Percentiles rank a stretch among this genome's conserved stretches.
These are phyloP conservation scores for Pythium oligandrum DNA, from an alignment of 352 stramenopile genomes.

Conservation along the genomic window DNA sequence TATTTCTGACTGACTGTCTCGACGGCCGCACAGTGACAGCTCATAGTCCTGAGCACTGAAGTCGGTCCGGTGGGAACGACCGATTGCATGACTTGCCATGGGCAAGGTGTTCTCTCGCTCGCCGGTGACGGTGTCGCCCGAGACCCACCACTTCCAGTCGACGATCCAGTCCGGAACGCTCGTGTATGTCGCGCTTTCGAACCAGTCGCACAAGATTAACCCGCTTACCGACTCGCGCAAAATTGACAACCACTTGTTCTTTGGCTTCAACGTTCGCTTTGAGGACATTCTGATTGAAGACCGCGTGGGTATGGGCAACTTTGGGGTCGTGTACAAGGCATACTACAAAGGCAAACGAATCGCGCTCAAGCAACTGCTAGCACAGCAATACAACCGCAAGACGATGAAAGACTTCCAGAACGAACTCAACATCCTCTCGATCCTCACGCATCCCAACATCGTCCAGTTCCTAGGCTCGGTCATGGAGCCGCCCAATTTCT, in stretches of 20 bases:
- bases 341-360: constrained; percentile 72
- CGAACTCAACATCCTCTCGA: constrained; percentile 78
- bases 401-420: constrained; percentile 71
- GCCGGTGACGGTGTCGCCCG: constrained; percentile 50
- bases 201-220: constrained; percentile 50
- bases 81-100: constrained; percentile 17
- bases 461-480: constrained; percentile 78
- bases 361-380: constrained; percentile 59
- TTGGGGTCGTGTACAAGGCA: constrained; percentile 77
- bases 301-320: constrained; percentile 67
- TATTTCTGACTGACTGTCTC: no score
- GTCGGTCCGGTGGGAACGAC: no score
- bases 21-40: no score
- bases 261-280: constrained; percentile 58
- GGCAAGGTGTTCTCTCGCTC: constrained; percentile 43
- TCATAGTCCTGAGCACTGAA: no score
- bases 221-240: constrained; percentile 51
- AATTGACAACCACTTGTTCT: constrained; percentile 61
- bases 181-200: constrained; percentile 65
- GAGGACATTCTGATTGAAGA: constrained; percentile 63
- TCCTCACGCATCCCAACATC: constrained; percentile 74
- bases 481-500: constrained; percentile 62
- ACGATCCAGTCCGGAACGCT: constrained; percentile 68
- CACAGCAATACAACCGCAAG: constrained; percentile 51
- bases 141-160: constrained; percentile 56